These are phyloP conservation scores for Iberis pinnata DNA, from an alignment of 345 rosid genomes.

Conservation along the genomic window DNA sequence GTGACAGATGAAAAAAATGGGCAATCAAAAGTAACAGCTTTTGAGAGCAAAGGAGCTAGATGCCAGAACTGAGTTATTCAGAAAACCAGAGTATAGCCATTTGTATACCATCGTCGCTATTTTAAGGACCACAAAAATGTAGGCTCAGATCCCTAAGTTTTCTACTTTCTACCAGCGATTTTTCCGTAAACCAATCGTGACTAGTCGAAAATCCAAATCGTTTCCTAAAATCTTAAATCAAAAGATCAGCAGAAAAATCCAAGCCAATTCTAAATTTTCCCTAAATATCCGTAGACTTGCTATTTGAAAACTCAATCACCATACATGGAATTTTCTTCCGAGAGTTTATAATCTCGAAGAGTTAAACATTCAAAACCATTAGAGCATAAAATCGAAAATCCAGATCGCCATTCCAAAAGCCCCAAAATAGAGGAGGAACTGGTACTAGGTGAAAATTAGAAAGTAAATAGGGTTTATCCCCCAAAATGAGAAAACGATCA, in stretches of 20 bases:
- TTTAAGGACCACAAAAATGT: no score
- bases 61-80: not conserved
- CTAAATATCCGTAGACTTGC: slow-evolving; percentile 8
- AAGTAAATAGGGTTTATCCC: not conserved
- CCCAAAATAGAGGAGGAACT: not conserved
- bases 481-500: slow-evolving; percentile 15
- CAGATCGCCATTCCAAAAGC: slow-evolving; percentile 16
- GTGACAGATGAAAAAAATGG: slow-evolving; percentile 11
- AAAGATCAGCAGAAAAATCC: not conserved
- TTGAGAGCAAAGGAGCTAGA: not conserved
- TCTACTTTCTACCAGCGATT: not conserved
- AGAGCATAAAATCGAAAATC: no score
- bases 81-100: slow-evolving; percentile 6
- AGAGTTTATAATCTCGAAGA: not conserved
- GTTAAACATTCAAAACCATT: not conserved
- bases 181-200: not conserved
- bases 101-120: not conserved
- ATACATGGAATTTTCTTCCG: no score
- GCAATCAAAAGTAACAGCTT: not conserved
- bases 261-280: not conserved
- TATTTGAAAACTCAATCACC: slow-evolving; percentile 5
- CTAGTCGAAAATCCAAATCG: not conserved
- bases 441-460: no score
- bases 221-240: not conserved
- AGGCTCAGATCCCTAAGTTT: slow-evolving; percentile 26